These are phyloP conservation scores for Typha latifolia DNA, from an alignment of 176 grass and related monocot species.

Conservation along the genomic window DNA sequence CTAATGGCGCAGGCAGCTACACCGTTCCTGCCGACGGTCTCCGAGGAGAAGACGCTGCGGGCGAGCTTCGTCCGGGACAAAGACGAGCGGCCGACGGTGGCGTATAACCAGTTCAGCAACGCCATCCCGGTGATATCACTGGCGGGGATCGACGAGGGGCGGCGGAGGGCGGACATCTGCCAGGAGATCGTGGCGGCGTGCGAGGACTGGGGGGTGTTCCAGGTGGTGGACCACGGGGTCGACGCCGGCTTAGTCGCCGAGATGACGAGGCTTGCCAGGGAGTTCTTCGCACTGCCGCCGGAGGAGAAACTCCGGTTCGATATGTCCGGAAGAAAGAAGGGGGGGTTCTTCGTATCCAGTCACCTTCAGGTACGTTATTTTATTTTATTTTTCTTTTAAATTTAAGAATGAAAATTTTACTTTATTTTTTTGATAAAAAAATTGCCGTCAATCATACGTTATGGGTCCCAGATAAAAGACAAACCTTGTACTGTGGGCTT, in stretches of 20 bases:
- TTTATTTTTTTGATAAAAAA: too few relatives aligned
- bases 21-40: constrained; percentile 55
- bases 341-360: constrained; percentile 95
- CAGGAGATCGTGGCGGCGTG: constrained; percentile 46
- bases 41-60: constrained; percentile 41
- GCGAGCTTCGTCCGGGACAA: constrained; percentile 77
- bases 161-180: constrained; percentile 46
- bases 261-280: constrained; percentile 41
- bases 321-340: constrained; percentile 96
- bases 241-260: constrained; percentile 43
- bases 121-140: constrained; percentile 76
- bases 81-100: constrained; percentile 89
- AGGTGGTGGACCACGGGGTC: constrained; percentile 87
- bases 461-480: not conserved
- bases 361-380: constrained; percentile 55
- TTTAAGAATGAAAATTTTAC: not conserved
- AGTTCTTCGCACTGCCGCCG: constrained; percentile 73
- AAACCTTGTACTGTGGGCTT: too few relatives aligned
- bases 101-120: constrained; percentile 81
- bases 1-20: constrained; percentile 38
- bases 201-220: constrained; percentile 91
- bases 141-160: constrained; percentile 39
- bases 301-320: constrained; percentile 76
- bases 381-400: not conserved
- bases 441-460: not conserved